Evolutionary conservation across 331 rosid species (phyloP).

Genomic region (Arachis monticola): DNA sequence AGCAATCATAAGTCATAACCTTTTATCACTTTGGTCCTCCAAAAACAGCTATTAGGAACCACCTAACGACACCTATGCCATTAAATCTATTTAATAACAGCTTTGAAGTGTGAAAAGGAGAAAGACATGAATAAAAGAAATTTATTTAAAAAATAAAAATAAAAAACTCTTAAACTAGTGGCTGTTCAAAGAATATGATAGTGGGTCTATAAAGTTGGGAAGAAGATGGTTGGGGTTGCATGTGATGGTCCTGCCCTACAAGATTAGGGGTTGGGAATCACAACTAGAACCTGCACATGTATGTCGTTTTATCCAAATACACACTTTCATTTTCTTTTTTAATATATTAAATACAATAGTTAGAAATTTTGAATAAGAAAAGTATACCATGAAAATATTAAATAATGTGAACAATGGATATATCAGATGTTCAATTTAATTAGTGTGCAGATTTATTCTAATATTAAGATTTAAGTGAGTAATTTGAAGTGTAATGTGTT

Average conservation of each 20-base stretch:
- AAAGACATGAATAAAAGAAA: background rate
- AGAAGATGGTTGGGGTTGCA: constrained; percentile 33
- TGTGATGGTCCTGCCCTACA: constrained; percentile 48
- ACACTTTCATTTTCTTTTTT: too few species aligned
- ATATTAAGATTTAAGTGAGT: too few species aligned
- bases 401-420: too few species aligned
- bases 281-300: constrained; percentile 59
- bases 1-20: constrained; percentile 1
- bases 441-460: too few species aligned
- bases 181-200: constrained; percentile 4
- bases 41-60: constrained; percentile 5
- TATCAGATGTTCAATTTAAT: too few species aligned
- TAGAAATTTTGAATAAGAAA: too few species aligned
- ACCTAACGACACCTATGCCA: background rate
- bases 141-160: too few species aligned
- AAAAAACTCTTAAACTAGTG: constrained; percentile 12
- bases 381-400: too few species aligned
- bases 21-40: background rate
- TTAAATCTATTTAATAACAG: background rate
- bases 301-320: constrained; percentile 35
- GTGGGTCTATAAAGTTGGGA: constrained; percentile 10
- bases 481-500: too few species aligned
- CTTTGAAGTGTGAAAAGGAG: background rate
- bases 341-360: too few species aligned
- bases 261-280: constrained; percentile 47